A percentile compares a stretch with the other conserved stretches of the same genome.
Evolutionary conservation across 164 flowering plant genomes (phyloP).

Genomic region (Magnolia sinica): DNA sequence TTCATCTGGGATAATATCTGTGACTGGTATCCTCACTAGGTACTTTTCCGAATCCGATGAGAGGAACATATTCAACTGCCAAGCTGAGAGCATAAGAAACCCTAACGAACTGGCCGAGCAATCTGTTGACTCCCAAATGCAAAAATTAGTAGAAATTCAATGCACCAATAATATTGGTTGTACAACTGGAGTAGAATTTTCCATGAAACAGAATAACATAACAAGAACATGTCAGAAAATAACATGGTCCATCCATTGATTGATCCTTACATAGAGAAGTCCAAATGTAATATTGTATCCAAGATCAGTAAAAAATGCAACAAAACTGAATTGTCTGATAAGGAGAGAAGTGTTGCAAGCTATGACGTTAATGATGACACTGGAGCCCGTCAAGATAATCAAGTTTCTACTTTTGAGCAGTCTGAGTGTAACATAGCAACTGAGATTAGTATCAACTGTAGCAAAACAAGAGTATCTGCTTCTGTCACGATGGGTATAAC

Average conservation of each 20-base stretch:
- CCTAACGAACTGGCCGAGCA: neutral
- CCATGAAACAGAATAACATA: neutral
- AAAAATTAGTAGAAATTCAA: neutral
- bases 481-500: neutral
- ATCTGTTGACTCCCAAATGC: neutral
- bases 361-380: neutral
- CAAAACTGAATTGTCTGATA: neutral
- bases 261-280: neutral
- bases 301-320: neutral
- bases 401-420: neutral
- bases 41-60: constrained; percentile 34
- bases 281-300: neutral
- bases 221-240: neutral
- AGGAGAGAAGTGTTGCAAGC: neutral
- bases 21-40: constrained; percentile 40
- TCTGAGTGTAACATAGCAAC: neutral
- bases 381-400: neutral
- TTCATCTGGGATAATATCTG: constrained; percentile 35
- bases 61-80: constrained; percentile 9
- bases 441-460: neutral
- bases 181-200: neutral
- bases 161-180: neutral
- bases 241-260: neutral
- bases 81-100: neutral
- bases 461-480: neutral